A percentile compares a stretch with the other conserved stretches of the same genome.
Conservation (phyloP, 2,329 filamentous ascomycete species). For the Cladosporium sp. region DNA sequence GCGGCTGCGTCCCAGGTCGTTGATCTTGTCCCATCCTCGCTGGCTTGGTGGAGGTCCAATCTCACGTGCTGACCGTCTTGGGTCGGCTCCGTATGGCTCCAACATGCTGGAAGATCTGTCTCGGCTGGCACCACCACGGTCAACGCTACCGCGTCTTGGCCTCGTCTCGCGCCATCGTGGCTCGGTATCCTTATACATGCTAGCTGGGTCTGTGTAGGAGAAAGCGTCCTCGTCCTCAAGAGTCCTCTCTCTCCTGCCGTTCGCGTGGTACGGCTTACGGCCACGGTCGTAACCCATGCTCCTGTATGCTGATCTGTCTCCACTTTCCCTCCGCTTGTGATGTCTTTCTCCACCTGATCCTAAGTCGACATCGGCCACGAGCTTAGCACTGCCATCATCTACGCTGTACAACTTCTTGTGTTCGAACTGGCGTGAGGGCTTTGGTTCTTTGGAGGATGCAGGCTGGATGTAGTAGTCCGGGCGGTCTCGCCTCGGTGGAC, state of each 20-base stretch:
- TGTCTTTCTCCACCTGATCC: slow-evolving; percentile 37
- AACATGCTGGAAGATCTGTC: slow-evolving; percentile 44
- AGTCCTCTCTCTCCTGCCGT: slow-evolving; percentile 21
- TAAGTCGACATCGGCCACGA: slow-evolving; percentile 35
- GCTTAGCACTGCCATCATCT: slow-evolving; percentile 36
- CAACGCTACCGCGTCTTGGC: slow-evolving; percentile 41
- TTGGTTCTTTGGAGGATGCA: slow-evolving; percentile 26
- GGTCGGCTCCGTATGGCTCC: slow-evolving; percentile 27
- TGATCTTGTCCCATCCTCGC: slow-evolving; percentile 66
- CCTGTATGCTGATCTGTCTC: slow-evolving; percentile 25
- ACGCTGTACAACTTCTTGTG: slow-evolving; percentile 48
- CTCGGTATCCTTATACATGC: slow-evolving; percentile 49
- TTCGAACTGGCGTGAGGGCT: slow-evolving; percentile 24
- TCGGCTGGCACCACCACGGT: slow-evolving; percentile 34
- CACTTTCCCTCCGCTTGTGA: slow-evolving; percentile 29
- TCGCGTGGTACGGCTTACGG: slow-evolving; percentile 28
- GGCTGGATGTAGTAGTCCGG: slow-evolving; percentile 36
- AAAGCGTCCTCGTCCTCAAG: slow-evolving; percentile 41
- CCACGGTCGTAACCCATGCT: slow-evolving; percentile 22
- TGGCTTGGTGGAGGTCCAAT: slow-evolving; percentile 61
- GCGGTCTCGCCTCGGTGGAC: slow-evolving; percentile 36
- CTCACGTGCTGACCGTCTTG: slow-evolving; percentile 31
- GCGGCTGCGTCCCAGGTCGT: slow-evolving; percentile 42
- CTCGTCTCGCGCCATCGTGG: slow-evolving; percentile 36
- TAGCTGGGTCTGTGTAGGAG: slow-evolving; percentile 47